Base-by-base conservation (phyloP, 1,284 basidiomycete genomes). In the Puccinia sorghi region DNA sequence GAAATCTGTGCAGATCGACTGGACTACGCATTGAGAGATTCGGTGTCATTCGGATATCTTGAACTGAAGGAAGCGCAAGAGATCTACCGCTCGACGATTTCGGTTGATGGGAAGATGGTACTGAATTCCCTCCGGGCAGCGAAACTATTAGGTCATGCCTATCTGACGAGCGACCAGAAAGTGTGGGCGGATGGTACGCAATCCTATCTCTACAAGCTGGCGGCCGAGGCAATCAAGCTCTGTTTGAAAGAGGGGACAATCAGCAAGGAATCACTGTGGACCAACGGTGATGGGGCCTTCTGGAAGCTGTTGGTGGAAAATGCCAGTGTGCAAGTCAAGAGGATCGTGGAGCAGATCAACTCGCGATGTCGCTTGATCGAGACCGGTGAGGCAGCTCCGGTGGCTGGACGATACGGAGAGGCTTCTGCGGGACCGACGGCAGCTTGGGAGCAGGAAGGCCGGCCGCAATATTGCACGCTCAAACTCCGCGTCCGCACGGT, bases 1-100 rank as follows among this genome's bases (percentile, higher is more conserved):
- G 77, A 66, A 20, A 61, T 82, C 1, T 81, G 81, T 63, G 81
- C 81, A 8, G 81, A 82, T 63, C 75, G 81, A 32, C 48, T 79
- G 0, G 81, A 81, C 64, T 82, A 82, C 50, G 81, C 79, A 1
- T 41, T 82, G n/a, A 76, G 81, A 22, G 81, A 82, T 66, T 57
- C 73, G 9, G 39, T 71, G 8, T 48, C 79, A 1, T 81, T 81
- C 56, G 72, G 70, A 25, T 52, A 80, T 37, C 59, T 79, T 6
- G 72, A 67, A 4, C 39, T 54, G 11, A 46, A 80, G 52, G 76
- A 81, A 27, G 81, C 78, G 2, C 48, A 56, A 13, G 61, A 66
- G 48, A 81, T 82, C 9, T 56, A 70, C 22, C 48, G 57, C 11
- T 78, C 75, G 37, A 48, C 56, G 32, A 37, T 70, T 13, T 1